Evolutionary conservation across 495 filamentous ascomycete genomes (phyloP).

Genomic region (Penicillium macrosclerotiorum): DNA sequence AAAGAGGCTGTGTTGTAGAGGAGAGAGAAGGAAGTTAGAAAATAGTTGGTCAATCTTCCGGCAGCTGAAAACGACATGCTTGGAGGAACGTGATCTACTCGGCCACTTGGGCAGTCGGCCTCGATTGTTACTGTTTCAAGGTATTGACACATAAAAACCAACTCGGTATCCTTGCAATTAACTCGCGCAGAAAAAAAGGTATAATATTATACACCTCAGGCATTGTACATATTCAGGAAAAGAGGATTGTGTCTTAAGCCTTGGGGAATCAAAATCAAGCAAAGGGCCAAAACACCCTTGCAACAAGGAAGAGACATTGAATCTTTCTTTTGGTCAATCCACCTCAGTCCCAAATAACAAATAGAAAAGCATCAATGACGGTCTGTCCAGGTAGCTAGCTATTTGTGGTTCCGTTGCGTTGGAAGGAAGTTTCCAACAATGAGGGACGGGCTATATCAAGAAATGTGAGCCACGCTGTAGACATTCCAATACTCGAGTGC

Average conservation of each 20-base stretch:
- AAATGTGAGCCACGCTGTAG: slow-evolving; percentile 12
- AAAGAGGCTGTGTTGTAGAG: no score
- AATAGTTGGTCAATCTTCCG: no score
- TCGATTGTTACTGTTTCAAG: not conserved
- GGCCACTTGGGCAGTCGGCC: not conserved
- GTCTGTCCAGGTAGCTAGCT: not conserved
- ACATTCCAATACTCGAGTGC: not conserved
- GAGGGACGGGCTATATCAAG: slow-evolving; percentile 67
- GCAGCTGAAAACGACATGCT: no score
- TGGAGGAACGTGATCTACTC: no score
- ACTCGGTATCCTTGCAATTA: no score
- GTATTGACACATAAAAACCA: not conserved
- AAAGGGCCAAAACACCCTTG: no score
- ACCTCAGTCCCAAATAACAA: no score
- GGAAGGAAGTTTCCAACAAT: slow-evolving; percentile 98
- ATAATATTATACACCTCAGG: not conserved
- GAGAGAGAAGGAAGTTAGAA: no score
- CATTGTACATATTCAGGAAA: slow-evolving; percentile 1
- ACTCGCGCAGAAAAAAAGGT: not conserved
- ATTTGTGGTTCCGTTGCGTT: slow-evolving; percentile 33
- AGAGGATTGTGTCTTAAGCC: slow-evolving; percentile 7
- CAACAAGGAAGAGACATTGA: not conserved
- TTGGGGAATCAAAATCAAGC: slow-evolving; percentile 17
- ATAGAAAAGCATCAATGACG: not conserved
- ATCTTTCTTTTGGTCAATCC: no score